These are phyloP conservation scores for Paecilomyces fulvus DNA, from an alignment of 2,329 filamentous ascomycete species.

Conservation along the genomic window DNA sequence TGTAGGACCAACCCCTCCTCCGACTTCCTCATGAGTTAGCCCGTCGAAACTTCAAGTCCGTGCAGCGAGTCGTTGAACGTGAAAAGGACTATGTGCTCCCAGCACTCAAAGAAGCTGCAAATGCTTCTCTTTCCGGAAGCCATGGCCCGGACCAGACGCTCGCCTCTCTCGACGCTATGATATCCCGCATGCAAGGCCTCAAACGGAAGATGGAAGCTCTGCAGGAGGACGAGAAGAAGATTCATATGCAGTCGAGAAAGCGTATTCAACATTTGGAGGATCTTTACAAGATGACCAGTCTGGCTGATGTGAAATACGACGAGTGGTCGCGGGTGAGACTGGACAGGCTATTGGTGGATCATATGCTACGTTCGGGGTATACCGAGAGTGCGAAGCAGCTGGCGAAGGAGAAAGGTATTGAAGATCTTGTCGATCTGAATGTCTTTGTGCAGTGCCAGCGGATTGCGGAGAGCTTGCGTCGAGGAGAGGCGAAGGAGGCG, in stretches of 20 bases:
- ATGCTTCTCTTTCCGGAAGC: slow-evolving; percentile 56
- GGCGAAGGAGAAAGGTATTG: slow-evolving; percentile 65
- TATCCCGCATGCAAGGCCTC: slow-evolving; percentile 72
- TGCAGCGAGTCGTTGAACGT: slow-evolving; percentile 42
- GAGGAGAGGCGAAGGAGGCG: slow-evolving; percentile 66
- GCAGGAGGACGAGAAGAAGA: slow-evolving; percentile 67
- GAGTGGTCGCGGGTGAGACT: slow-evolving; percentile 75
- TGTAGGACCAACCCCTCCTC: slow-evolving; percentile 84
- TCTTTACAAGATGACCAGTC: slow-evolving; percentile 67
- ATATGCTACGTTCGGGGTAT: slow-evolving; percentile 78
- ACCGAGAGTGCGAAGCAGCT: slow-evolving; percentile 66
- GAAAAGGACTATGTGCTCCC: slow-evolving; percentile 40
- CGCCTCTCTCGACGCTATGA: slow-evolving; percentile 72
- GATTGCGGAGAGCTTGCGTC: slow-evolving; percentile 64
- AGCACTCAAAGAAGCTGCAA: slow-evolving; percentile 45
- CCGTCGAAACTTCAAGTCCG: slow-evolving; percentile 85
- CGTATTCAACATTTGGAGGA: slow-evolving; percentile 74
- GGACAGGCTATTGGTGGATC: slow-evolving; percentile 83
- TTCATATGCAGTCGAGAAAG: slow-evolving; percentile 68
- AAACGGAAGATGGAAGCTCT: slow-evolving; percentile 77
- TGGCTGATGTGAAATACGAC: slow-evolving; percentile 91
- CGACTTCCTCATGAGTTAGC: slow-evolving; percentile 88
- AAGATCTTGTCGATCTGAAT: slow-evolving; percentile 76
- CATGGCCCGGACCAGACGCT: slow-evolving; percentile 63
- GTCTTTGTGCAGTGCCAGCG: slow-evolving; percentile 76